These are phyloP conservation scores for Rhizophlyctis rosea DNA, from an alignment of 192 early-diverging fungal genomes.

Conservation along the genomic window DNA sequence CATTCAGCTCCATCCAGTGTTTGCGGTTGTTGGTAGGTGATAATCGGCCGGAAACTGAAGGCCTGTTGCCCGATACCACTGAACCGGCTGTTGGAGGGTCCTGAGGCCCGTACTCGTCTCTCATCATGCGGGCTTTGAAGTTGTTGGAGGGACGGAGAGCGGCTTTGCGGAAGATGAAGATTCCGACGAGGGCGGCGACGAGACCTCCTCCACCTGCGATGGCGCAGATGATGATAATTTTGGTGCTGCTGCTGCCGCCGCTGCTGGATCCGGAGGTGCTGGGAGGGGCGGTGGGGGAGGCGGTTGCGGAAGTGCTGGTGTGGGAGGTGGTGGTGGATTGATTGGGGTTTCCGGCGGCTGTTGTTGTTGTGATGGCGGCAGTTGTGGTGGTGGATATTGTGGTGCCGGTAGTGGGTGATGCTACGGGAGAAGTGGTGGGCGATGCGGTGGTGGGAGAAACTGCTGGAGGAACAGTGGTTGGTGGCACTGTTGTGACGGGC, in stretches of 20 bases:
- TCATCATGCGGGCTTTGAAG: conserved; percentile 24
- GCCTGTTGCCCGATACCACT: background rate
- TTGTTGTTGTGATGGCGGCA: background rate
- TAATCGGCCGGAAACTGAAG: background rate
- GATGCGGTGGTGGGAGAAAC: background rate
- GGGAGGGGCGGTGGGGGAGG: background rate
- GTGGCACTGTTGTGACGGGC: background rate
- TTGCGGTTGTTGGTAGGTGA: background rate
- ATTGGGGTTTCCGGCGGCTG: background rate
- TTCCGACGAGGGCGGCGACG: conserved; percentile 17
- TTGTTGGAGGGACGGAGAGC: conserved; percentile 15
- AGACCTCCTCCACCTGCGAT: conserved; percentile 11
- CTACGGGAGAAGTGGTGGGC: background rate
- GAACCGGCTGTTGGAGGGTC: background rate
- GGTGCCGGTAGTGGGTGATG: background rate
- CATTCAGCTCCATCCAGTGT: background rate
- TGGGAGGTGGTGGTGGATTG: background rate
- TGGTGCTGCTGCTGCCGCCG: background rate
- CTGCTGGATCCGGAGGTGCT: background rate
- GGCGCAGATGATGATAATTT: background rate
- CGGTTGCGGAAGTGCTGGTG: background rate
- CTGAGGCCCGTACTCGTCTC: background rate
- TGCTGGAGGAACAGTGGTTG: background rate
- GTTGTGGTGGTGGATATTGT: background rate
- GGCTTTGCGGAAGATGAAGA: conserved; percentile 32